These are phyloP conservation scores for Rhipidocladum racemiflorum DNA, from an alignment of 176 grass and related monocot genomes.

Conservation along the genomic window DNA sequence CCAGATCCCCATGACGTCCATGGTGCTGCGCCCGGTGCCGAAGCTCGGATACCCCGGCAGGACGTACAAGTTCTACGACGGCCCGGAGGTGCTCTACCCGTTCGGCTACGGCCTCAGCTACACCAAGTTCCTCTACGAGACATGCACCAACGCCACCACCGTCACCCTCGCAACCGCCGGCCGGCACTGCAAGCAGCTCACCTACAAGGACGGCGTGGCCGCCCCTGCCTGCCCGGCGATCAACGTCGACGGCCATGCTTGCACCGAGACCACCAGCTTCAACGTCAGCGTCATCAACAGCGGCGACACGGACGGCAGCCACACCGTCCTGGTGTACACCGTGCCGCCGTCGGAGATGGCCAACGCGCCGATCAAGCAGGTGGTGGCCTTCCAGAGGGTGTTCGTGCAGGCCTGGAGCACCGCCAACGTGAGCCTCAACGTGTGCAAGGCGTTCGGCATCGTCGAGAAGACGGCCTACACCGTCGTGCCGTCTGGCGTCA, in stretches of 20 bases:
- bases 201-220: not conserved
- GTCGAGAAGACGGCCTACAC: conserved; percentile 50
- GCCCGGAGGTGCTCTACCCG: conserved; percentile 28
- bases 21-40: conserved; percentile 31
- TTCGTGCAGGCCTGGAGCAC: conserved; percentile 6
- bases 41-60: conserved; percentile 38
- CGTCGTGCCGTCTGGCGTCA: conserved; percentile 36
- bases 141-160: not conserved
- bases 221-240: not conserved
- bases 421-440: conserved; percentile 19
- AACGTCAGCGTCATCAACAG: conserved; percentile 29
- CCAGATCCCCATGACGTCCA: conserved; percentile 46
- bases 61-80: conserved; percentile 47
- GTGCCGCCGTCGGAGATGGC: conserved; percentile 32
- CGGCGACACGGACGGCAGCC: conserved; percentile 10
- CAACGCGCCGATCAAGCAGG: conserved; percentile 42
- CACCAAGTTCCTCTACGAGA: conserved; percentile 36
- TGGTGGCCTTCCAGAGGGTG: conserved; percentile 48
- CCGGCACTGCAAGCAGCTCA: conserved; percentile 38
- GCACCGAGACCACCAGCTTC: conserved; percentile 26
- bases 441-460: conserved; percentile 44
- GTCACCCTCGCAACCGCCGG: not conserved
- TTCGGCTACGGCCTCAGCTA: conserved; percentile 37
- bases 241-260: not conserved
- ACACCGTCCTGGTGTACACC: conserved; percentile 40